Evolutionary conservation across 2,329 filamentous ascomycete genomes (phyloP), one percentile per base, ranked within the genome.

Genomic region (Talaromyces albobiverticillius): DNA sequence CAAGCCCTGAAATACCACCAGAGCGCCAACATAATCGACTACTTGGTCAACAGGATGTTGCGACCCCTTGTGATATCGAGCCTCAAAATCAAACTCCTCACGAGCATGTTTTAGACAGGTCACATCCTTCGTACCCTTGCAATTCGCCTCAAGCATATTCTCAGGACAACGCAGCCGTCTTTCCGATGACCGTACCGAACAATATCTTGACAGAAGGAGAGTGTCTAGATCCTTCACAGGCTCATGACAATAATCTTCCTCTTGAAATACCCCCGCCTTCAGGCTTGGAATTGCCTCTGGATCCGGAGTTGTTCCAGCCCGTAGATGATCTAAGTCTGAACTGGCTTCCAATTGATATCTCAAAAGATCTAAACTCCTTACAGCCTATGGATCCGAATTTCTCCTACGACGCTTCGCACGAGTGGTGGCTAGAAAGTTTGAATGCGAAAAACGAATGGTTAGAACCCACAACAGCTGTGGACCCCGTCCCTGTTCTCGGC

Each of bases 281-380:
- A 9, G 61, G 60, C 26, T 54, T 61, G 5, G 55, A 60, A 8
- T 32, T 69, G n/a, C 59, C 57, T 1, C 61, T 68, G 41, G 59
- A 64, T 11, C 61, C 60, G 11, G 58, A 63, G 1, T 51, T 68
- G 11, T 59, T 68, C 11, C 62, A 66, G 29, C 61, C 61, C 10
- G 61, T 64, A 6, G 59, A 64, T 26, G 48, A 63, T 38, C 67
- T 68, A 8, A 64, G 66, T 1, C 66, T 72, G 18, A 72, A 74
- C 45, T 74, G 71, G 71, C 61, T 73, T 4, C 66, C 69, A 7
- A 63, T 65, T 5, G 65, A 69, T 40, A 52, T 68, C 16, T 61
- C 66, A 9, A 55, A 61, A n/a, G 58, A 59, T 31, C 34, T 60
- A 16, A 18, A 58, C 3, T 54, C 50, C 47, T 54, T 61, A 22